Evolutionary conservation across 495 filamentous ascomycete genomes (phyloP), one percentile per base, ranked within the genome.

Genomic region (Glonium stellatum): DNA sequence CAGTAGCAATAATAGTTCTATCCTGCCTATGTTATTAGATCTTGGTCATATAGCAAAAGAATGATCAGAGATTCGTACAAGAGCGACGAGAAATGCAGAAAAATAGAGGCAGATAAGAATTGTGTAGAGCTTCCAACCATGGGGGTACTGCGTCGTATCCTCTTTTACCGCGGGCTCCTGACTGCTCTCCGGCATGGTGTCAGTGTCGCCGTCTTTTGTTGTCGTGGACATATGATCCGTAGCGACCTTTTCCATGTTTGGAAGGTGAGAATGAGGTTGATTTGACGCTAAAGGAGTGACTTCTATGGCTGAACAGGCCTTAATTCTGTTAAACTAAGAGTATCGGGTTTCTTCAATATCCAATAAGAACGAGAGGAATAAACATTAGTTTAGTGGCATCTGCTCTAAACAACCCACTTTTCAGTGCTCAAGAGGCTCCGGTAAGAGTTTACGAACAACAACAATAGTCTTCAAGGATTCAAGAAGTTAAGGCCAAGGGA

Each of bases 21-120:
- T 69, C 58, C 57, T 59, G 19, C 31, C 15, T 8, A 8, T 25
- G 5, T 18, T 15, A 44, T 44, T 18, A 44, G 39, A 18, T 15
- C 18, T 44, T 15, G 13, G 8, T 44, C 18, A 15, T 2, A 13
- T 13, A 4, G 4, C 13, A 44, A 11, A 15, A 39, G 36, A 8
- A 39, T 39, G 13, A 13, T 44, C 4, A 4, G 13, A 44, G 53
- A 34, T 39, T 8, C 48, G 21, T 19, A 55, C 65, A 25, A 67
- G 65, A 9, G 65, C 65, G 5, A 64, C 65, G n/a, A 64, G 58
- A 42, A 67, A 67, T 18, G 60, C 60, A 22, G 57, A 61, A 2
- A 67, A 57, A 63, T 77, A 70, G 56, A 75, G 61, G 41, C 65
- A 61, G 52, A 73, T 62, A 42, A 73, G 44, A 42, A 75, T 71